These are phyloP conservation scores for Centaurea solstitialis DNA, from an alignment of 129 eudicot genomes.

Conservation along the genomic window DNA sequence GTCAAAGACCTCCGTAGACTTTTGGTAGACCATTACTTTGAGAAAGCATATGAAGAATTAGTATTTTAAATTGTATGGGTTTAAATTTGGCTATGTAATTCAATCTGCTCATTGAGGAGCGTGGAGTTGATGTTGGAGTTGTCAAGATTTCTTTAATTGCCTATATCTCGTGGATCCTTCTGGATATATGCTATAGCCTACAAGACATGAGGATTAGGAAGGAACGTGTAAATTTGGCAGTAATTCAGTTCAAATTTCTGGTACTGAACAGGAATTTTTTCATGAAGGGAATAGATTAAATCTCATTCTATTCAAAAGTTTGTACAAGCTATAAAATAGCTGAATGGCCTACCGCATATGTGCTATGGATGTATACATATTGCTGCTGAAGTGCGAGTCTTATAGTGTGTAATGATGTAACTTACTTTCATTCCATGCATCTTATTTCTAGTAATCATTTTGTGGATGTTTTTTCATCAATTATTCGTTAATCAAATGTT, in stretches of 20 bases:
- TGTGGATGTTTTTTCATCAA: constrained; percentile 7
- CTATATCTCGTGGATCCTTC: background rate
- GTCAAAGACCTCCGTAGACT: background rate
- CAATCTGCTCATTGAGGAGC: background rate
- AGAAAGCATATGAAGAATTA: background rate
- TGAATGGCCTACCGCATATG: background rate
- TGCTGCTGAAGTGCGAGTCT: background rate
- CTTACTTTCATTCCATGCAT: constrained; percentile 1
- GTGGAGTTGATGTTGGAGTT: background rate
- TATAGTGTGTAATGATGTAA: background rate
- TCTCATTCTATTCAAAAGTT: background rate
- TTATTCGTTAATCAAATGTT: background rate
- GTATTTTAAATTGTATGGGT: background rate
- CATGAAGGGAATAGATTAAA: background rate
- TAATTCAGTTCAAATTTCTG: background rate
- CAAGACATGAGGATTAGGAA: background rate
- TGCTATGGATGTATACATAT: background rate
- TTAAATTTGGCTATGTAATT: background rate
- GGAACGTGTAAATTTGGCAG: background rate
- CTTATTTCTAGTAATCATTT: background rate
- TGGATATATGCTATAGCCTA: background rate
- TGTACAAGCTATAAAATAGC: background rate
- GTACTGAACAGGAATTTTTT: background rate
- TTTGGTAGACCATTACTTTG: background rate
- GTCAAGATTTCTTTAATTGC: background rate